These are phyloP conservation scores for Shiraia sp. DNA, from an alignment of 2,329 filamentous ascomycete genomes.

Conservation along the genomic window DNA sequence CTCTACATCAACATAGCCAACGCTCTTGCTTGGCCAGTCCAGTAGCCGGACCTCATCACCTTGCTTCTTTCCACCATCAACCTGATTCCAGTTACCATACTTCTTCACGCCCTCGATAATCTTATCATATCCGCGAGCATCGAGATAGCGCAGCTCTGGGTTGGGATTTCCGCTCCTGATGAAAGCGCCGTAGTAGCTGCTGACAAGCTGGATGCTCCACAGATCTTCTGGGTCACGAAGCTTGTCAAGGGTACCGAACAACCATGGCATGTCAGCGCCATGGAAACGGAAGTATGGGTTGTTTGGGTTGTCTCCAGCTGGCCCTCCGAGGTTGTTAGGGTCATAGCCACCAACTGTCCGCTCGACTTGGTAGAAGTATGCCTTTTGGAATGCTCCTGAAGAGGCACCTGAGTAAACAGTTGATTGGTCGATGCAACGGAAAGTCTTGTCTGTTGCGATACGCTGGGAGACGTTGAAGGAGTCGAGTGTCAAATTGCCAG, in stretches of 20 bases:
- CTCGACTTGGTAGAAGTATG: conserved; percentile 66
- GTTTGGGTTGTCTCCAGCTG: conserved; percentile 54
- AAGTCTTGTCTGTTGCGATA: conserved; percentile 62
- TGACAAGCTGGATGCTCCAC: conserved; percentile 50
- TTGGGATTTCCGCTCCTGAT: conserved; percentile 57
- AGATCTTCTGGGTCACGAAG: conserved; percentile 57
- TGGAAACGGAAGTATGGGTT: conserved; percentile 61
- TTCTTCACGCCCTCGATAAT: conserved; percentile 46
- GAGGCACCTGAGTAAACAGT: conserved; percentile 57
- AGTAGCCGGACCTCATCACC: conserved; percentile 48
- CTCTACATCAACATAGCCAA: conserved; percentile 53
- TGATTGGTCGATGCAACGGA: conserved; percentile 64
- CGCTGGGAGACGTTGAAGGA: conserved; percentile 60
- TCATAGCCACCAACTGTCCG: conserved; percentile 58
- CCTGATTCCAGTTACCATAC: conserved; percentile 40
- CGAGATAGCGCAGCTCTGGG: conserved; percentile 50
- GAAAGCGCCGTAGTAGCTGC: conserved; percentile 57
- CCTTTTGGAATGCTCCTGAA: conserved; percentile 51
- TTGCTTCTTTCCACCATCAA: conserved; percentile 39
- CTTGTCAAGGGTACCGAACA: conserved; percentile 57
- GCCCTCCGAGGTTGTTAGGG: conserved; percentile 57
- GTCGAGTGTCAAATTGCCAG: conserved; percentile 57
- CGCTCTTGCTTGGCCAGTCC: conserved; percentile 51
- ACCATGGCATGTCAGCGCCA: conserved; percentile 56
- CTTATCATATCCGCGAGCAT: conserved; percentile 52